Evolutionary conservation across 768 basidiomycete genomes (phyloP).

Genomic region (Suillus discolor): DNA sequence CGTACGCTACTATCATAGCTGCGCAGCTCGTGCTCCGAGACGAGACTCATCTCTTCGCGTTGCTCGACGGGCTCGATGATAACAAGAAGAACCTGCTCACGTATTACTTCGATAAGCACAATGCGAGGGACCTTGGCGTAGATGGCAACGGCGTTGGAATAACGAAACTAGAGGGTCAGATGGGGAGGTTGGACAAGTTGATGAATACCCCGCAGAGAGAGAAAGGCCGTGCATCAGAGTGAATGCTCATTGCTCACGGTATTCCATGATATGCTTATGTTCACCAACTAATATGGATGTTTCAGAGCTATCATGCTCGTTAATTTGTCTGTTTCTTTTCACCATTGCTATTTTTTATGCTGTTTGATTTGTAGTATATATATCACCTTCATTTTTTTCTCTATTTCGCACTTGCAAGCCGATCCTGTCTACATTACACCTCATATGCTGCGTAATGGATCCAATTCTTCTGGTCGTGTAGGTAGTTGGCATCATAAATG

Average conservation of each 20-base stretch:
- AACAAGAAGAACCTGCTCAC: slow-evolving; percentile 91
- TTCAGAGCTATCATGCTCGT: background rate
- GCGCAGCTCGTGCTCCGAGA: slow-evolving; percentile 83
- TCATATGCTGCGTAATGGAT: background rate
- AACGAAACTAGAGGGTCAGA: slow-evolving; percentile 77
- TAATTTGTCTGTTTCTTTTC: background rate
- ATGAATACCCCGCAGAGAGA: slow-evolving; percentile 70
- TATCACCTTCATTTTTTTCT: slow-evolving; percentile 11
- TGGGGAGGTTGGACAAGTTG: slow-evolving; percentile 76
- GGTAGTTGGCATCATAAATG: background rate
- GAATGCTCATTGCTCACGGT: slow-evolving; percentile 4
- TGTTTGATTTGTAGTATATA: slow-evolving; percentile 12
- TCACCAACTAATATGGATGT: background rate
- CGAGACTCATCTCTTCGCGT: slow-evolving; percentile 78
- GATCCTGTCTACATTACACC: background rate
- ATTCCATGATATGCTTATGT: background rate
- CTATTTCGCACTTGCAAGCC: background rate
- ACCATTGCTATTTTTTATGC: background rate
- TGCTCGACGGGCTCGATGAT: slow-evolving; percentile 82
- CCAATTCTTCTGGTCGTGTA: background rate
- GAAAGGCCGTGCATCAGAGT: slow-evolving; percentile 25
- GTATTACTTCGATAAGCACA: slow-evolving; percentile 88
- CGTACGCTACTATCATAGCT: slow-evolving; percentile 80
- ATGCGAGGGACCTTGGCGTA: slow-evolving; percentile 55
- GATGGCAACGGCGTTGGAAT: slow-evolving; percentile 48